These are phyloP conservation scores for Sugiyamaella novakii DNA, from an alignment of 1,139 yeast species.

Conservation along the genomic window DNA sequence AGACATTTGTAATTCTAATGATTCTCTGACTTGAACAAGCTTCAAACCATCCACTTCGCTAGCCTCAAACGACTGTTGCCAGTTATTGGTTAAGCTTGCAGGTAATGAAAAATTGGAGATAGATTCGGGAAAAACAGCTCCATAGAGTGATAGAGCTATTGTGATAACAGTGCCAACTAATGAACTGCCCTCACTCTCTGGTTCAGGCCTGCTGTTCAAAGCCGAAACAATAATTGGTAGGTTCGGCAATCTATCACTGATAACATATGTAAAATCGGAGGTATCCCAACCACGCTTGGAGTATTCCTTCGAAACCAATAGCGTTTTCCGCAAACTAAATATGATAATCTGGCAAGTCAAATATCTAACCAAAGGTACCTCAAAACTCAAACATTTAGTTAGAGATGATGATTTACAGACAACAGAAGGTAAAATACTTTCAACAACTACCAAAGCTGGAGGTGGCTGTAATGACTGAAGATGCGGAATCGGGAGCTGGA, in stretches of 20 bases:
- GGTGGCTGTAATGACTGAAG: conserved; percentile 34
- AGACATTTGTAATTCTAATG: conserved; percentile 40
- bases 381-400: conserved; percentile 57
- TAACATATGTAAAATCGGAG: conserved; percentile 43
- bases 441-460: conserved; percentile 45
- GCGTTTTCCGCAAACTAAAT: conserved; percentile 57
- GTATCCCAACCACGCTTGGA: conserved; percentile 47
- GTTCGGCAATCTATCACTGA: conserved; percentile 53
- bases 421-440: conserved; percentile 66
- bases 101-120: conserved; percentile 31
- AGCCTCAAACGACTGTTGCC: conserved; percentile 18
- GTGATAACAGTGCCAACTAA: conserved; percentile 11
- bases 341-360: conserved; percentile 63
- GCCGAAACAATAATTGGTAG: conserved; percentile 41
- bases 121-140: conserved; percentile 32
- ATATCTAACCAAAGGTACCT: conserved; percentile 62
- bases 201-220: conserved; percentile 1
- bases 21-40: conserved; percentile 38
- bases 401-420: conserved; percentile 56
- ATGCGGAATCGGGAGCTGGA: conserved; percentile 56
- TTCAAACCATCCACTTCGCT: conserved; percentile 33
- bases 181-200: not conserved
- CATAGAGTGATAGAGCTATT: conserved; percentile 26
- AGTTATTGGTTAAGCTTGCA: conserved; percentile 21
- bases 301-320: conserved; percentile 45